Percentiles rank a stretch among this genome's conserved stretches.
phyloP scores from a whole-genome alignment of 2,329 filamentous ascomycete genomes.

The Aspergillus transmontanensis region DNA sequence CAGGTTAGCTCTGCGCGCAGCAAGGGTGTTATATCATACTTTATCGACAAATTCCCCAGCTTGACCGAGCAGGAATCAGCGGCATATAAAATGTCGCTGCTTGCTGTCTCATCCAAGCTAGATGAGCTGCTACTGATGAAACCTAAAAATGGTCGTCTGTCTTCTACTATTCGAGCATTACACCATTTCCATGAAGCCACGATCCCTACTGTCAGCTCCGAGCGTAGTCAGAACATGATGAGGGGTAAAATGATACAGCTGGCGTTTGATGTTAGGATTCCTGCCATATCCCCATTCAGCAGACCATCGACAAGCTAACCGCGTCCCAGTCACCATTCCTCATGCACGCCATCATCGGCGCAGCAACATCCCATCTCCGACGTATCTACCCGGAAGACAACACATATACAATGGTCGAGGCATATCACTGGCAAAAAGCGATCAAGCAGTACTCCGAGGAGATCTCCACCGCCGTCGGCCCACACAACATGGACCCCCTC shows the following conservation, averaged over 20 bases:
- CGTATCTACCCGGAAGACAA: slow-evolving; percentile 28
- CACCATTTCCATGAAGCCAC: slow-evolving; percentile 31
- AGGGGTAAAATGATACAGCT: slow-evolving; percentile 29
- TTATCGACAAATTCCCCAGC: slow-evolving; percentile 17
- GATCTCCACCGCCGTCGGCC: slow-evolving; percentile 26
- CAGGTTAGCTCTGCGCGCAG: background rate
- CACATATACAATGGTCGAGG: slow-evolving; percentile 31
- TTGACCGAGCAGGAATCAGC: slow-evolving; percentile 18
- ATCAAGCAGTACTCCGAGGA: slow-evolving; percentile 39
- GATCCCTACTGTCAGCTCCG: slow-evolving; percentile 16
- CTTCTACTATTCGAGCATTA: slow-evolving; percentile 25
- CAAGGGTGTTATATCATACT: slow-evolving; percentile 17
- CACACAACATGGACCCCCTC: slow-evolving; percentile 41
- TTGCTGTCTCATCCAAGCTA: slow-evolving; percentile 24
- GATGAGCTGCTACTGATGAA: slow-evolving; percentile 26
- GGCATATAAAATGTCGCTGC: slow-evolving; percentile 25
- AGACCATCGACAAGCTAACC: background rate
- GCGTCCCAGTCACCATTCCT: slow-evolving; percentile 36
- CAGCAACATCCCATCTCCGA: slow-evolving; percentile 34
- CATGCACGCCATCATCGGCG: slow-evolving; percentile 41
- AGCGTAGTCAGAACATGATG: slow-evolving; percentile 21
- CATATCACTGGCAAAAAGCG: slow-evolving; percentile 42
- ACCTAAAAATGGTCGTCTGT: background rate
- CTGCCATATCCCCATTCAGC: background rate
- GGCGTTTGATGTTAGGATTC: slow-evolving; percentile 32